Evolutionary conservation across 768 basidiomycete species (phyloP).

Genomic region (Cystofilobasidium capitatum): DNA sequence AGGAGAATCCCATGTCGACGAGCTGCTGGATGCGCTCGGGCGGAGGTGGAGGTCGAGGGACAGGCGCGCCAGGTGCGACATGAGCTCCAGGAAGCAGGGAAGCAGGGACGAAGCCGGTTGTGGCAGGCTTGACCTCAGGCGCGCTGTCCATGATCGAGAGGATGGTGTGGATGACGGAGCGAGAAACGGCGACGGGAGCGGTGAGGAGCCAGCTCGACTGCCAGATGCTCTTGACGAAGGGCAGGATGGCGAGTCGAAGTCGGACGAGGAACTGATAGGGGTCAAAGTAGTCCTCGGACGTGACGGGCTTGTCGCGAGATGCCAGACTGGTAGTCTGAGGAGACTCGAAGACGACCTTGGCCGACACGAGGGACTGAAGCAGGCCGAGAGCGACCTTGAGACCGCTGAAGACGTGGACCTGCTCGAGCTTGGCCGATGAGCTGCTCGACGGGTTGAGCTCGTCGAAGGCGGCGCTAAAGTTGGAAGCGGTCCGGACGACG

Average conservation of each 20-base stretch:
- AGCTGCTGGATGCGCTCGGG: slow-evolving; percentile 71
- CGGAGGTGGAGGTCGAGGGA: slow-evolving; percentile 31
- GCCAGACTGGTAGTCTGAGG: slow-evolving; percentile 64
- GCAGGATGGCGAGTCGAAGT: slow-evolving; percentile 60
- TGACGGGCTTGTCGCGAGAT: slow-evolving; percentile 68
- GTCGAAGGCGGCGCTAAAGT: slow-evolving; percentile 54
- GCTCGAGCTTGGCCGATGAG: slow-evolving; percentile 47
- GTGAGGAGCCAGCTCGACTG: slow-evolving; percentile 64
- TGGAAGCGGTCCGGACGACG: slow-evolving; percentile 51
- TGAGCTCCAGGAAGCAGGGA: slow-evolving; percentile 23
- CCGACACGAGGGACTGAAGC: slow-evolving; percentile 62
- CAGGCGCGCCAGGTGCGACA: not conserved
- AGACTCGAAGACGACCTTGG: slow-evolving; percentile 74
- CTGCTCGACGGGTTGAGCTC: slow-evolving; percentile 41
- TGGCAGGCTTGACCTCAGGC: slow-evolving; percentile 58
- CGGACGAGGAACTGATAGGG: slow-evolving; percentile 77
- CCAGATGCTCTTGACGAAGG: slow-evolving; percentile 65
- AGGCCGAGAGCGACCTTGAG: slow-evolving; percentile 72
- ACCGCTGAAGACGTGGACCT: slow-evolving; percentile 67
- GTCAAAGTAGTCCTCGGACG: slow-evolving; percentile 70
- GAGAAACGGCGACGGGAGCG: slow-evolving; percentile 63
- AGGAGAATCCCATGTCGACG: slow-evolving; percentile 93
- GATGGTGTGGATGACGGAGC: slow-evolving; percentile 63
- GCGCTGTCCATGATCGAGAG: slow-evolving; percentile 74
- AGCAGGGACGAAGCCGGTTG: slow-evolving; percentile 40